Base-by-base conservation (phyloP, 2,329 filamentous ascomycete species). In the Hansfordia pulvinata region DNA sequence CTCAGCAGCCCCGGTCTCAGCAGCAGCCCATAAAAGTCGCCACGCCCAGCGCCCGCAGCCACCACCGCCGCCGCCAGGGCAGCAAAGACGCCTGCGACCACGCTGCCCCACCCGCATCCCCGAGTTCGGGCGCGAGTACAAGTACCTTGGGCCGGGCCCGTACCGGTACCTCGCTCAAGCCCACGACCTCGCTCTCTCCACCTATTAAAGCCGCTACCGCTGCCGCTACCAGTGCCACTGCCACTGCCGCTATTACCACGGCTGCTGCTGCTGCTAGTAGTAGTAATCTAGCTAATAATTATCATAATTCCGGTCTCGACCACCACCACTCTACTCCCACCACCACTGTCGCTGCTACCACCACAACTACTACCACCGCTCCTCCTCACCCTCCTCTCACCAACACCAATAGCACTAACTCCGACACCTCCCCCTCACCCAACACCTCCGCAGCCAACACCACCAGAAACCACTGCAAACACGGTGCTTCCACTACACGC, bases 1-100 rank as follows among this genome's bases (percentile, higher is more conserved):
- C 47, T 36, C 54, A 56, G 32, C 47, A n/a, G n/a, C n/a, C n/a
- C n/a, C n/a, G n/a, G n/a, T n/a, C n/a, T n/a, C n/a, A n/a, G n/a
- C n/a, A n/a, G n/a, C n/a, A n/a, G n/a, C n/a, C 51, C 37, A 54
- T 54, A 32, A 42, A 39, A 38, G 47, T 51, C 33, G 38, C 44
- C 33, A 35, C 44, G 23, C 39, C 38, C 22, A 34, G 32, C 25
- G 36, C 39, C 35, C 34, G 33, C 29, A 30, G 30, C 26, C 36
- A 39, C 28, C 30, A 32, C 29, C n/a, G n/a, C n/a, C n/a, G n/a
- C n/a, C n/a, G n/a, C n/a, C n/a, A n/a, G n/a, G n/a, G n/a, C n/a
- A n/a, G n/a, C n/a, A n/a, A n/a, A n/a, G n/a, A n/a, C n/a, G n/a
- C n/a, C n/a, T n/a, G n/a, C n/a, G n/a, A n/a, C n/a, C n/a, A n/a